These are phyloP conservation scores for Lasiosphaeris hirsuta DNA, from an alignment of 495 filamentous ascomycete genomes.

Conservation along the genomic window DNA sequence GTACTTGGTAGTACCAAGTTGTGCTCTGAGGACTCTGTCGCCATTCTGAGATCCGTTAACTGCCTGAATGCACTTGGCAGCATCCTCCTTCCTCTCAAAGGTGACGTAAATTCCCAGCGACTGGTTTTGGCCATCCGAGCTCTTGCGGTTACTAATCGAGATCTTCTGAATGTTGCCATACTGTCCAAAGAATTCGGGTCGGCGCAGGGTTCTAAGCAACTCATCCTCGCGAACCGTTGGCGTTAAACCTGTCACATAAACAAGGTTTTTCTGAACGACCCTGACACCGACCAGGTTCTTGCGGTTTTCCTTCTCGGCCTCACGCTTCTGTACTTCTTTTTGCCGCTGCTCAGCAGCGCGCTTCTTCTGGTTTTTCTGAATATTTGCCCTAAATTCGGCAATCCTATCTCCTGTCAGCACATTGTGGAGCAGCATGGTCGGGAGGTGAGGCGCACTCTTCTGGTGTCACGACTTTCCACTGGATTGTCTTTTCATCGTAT, in stretches of 20 bases:
- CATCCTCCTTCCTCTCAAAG: slow-evolving; percentile 83
- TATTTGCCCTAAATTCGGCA: slow-evolving; percentile 74
- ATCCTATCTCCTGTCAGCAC: slow-evolving; percentile 39
- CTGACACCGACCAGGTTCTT: slow-evolving; percentile 93
- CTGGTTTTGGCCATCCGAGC: slow-evolving; percentile 62
- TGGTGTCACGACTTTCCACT: slow-evolving; percentile 87
- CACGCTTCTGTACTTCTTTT: slow-evolving; percentile 91
- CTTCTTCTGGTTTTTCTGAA: slow-evolving; percentile 86
- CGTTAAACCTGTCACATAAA: slow-evolving; percentile 93
- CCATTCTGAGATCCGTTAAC: slow-evolving; percentile 92
- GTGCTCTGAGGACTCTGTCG: slow-evolving; percentile 80
- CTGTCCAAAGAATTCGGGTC: slow-evolving; percentile 91
- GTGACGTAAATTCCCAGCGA: slow-evolving; percentile 97
- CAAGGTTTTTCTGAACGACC: slow-evolving; percentile 96
- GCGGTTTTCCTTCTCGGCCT: slow-evolving; percentile 89
- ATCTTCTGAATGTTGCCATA: slow-evolving; percentile 99
- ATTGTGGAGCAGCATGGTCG: neutral
- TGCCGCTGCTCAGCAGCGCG: slow-evolving; percentile 79
- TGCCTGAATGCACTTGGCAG: slow-evolving; percentile 79
- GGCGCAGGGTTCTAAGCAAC: slow-evolving; percentile 80
- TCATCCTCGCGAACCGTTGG: slow-evolving; percentile 89
- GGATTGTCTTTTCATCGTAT: slow-evolving; percentile 94
- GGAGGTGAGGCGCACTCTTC: slow-evolving; percentile 68
- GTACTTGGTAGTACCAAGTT: slow-evolving; percentile 98
- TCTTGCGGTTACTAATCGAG: slow-evolving; percentile 92